Percentiles rank a stretch among this genome's conserved stretches.
These are phyloP conservation scores for Lactarius sanguifluus DNA, from an alignment of 768 basidiomycete genomes.

Conservation along the genomic window DNA sequence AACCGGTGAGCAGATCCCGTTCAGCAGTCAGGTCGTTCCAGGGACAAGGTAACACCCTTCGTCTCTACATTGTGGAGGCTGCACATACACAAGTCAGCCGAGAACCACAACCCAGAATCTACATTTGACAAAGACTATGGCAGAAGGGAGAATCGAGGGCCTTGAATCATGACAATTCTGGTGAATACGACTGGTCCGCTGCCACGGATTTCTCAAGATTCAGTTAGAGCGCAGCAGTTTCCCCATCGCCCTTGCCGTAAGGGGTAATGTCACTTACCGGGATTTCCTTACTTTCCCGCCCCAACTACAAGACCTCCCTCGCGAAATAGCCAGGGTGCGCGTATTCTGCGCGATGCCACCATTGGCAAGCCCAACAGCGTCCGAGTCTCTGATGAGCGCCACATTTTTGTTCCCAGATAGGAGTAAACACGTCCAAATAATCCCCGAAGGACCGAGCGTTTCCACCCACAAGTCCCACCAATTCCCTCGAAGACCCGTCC, in stretches of 20 bases:
- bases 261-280: not conserved
- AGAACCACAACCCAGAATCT: not conserved
- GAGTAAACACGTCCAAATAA: conserved; percentile 19
- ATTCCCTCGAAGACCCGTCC: not conserved
- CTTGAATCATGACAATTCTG: not conserved
- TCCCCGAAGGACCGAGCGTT: not conserved
- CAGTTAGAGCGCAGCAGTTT: not conserved
- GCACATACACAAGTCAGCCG: not conserved
- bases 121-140: not conserved
- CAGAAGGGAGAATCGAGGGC: not conserved
- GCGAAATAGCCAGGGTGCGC: not conserved
- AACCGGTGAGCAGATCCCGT: not conserved
- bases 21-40: not conserved
- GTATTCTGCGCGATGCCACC: not conserved
- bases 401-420: conserved; percentile 3
- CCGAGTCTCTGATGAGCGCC: not conserved
- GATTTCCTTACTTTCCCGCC: not conserved
- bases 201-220: not conserved
- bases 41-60: not conserved
- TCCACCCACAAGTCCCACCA: not conserved
- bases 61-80: not conserved
- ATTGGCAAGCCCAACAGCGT: not conserved
- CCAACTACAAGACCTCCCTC: not conserved
- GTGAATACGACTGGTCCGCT: not conserved
- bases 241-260: not conserved